Base-by-base conservation (phyloP, 208 protist genomes). In the Willaertia magna region DNA sequence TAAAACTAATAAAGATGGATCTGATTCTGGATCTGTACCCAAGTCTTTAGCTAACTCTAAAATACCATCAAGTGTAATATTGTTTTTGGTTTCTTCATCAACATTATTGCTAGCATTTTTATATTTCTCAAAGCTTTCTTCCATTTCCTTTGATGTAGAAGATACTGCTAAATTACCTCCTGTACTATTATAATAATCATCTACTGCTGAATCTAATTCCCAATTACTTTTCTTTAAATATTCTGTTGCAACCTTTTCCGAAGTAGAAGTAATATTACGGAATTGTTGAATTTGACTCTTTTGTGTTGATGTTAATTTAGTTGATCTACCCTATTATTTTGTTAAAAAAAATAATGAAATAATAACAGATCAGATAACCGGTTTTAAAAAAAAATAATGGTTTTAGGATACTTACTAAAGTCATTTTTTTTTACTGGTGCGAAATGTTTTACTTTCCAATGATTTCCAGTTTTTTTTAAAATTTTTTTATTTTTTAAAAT, bases 241-340 rank as follows among this genome's bases (percentile, higher is more conserved):
- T 14, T 81, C 76, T n/a, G 76, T 81, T 1, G 76, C 76, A 39
- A 81, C 76, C 30, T 81, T 81, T n/a, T 81, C 76, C 7, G 55
- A 67, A 6, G 55, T 67, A 34, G 55, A 67, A 34, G 55, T 67
- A 34, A 67, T 67, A n/a, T 67, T 67, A 34, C 55, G 55, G 55
- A 67, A 67, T 67, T 67, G 55, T 34, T 67, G 55, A 30, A 67
- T 6, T 18, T 12, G 6, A 67, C 22, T 67, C 55, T 67, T 67
- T 67, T 67, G 55, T 9, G 55, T 34, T 16, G 55, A 67, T 16
- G 55, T 67, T 18, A 67, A n/a, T 67, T 67, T 67, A n/a, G n/a
- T n/a, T n/a, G n/a, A n/a, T n/a, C n/a, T n/a, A n/a, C n/a, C n/a
- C n/a, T n/a, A n/a, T n/a, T n/a, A n/a, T n/a, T n/a, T n/a, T n/a